These are phyloP conservation scores for Diddensiella transvaalensis DNA, from an alignment of 805 yeast genomes.

Conservation along the genomic window DNA sequence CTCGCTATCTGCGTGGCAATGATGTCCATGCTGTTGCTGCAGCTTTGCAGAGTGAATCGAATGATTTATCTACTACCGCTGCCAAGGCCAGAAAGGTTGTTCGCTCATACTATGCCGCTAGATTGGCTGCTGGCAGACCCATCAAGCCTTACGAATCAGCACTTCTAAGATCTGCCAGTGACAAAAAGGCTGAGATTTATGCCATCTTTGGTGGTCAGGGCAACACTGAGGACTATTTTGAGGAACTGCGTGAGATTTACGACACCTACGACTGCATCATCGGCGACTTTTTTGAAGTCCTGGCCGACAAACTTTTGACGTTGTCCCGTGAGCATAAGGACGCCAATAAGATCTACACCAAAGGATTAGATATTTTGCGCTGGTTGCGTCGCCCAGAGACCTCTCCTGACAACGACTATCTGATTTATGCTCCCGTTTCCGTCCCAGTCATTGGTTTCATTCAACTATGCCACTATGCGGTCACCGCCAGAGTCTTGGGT, in stretches of 20 bases:
- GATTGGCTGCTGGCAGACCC: conserved; percentile 47
- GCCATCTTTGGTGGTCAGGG: conserved; percentile 99
- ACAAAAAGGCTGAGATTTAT: conserved; percentile 56
- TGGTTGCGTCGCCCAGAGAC: conserved; percentile 85
- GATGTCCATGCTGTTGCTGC: conserved; percentile 92
- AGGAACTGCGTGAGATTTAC: conserved; percentile 86
- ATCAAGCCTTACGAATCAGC: conserved; percentile 51
- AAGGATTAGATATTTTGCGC: conserved; percentile 81
- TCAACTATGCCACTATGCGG: conserved; percentile 89
- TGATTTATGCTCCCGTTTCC: conserved; percentile 86
- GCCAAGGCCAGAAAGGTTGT: conserved; percentile 71
- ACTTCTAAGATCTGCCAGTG: conserved; percentile 60
- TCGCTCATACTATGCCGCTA: conserved; percentile 69
- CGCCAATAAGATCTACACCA: conserved; percentile 84
- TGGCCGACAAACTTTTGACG: conserved; percentile 63
- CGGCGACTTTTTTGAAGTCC: conserved; percentile 62
- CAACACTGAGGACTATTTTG: conserved; percentile 95
- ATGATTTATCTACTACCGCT: conserved; percentile 46
- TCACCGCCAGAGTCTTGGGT: conserved; percentile 81
- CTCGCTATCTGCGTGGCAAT: conserved; percentile 64
- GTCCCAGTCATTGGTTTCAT: conserved; percentile 97
- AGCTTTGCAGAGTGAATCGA: conserved; percentile 40
- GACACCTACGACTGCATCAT: conserved; percentile 72
- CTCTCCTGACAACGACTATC: conserved; percentile 86
- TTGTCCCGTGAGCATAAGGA: conserved; percentile 70